phyloP scores from a whole-genome alignment of 106 monocot species.

The Ottelia alismoides region DNA sequence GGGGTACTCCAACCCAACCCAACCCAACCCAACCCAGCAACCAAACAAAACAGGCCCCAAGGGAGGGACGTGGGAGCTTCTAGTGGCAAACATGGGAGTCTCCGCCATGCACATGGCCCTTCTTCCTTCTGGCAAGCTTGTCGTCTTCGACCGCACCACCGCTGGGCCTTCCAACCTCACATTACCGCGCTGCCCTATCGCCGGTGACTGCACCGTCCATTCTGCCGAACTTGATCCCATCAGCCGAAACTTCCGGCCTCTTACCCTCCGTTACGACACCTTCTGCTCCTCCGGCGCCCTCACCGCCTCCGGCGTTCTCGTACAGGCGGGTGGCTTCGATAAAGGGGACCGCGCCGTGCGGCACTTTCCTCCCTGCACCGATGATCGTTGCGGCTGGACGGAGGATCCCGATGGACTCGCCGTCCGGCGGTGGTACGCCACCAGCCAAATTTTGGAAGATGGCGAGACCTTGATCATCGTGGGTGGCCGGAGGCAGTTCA shows the following conservation, averaged over 20 bases:
- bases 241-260: slow-evolving; percentile 29
- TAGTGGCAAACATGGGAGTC: slow-evolving; percentile 35
- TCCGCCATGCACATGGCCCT: slow-evolving; percentile 80
- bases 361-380: slow-evolving; percentile 9
- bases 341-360: slow-evolving; percentile 51
- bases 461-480: slow-evolving; percentile 42
- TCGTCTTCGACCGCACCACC: slow-evolving; percentile 66
- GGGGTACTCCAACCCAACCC: no score
- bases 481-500: slow-evolving; percentile 61
- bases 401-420: slow-evolving; percentile 27
- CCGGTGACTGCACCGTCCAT: slow-evolving; percentile 79
- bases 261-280: slow-evolving; percentile 51
- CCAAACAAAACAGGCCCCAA: no score
- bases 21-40: no score
- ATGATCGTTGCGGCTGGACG: slow-evolving; percentile 27
- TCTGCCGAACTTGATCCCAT: slow-evolving; percentile 34
- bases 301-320: slow-evolving; percentile 27
- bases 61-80: slow-evolving; percentile 23
- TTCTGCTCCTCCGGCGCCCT: slow-evolving; percentile 77
- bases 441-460: slow-evolving; percentile 65
- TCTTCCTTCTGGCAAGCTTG: slow-evolving; percentile 35
- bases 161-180: slow-evolving; percentile 58
- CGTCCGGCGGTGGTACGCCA: slow-evolving; percentile 55
- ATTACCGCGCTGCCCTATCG: slow-evolving; percentile 18
- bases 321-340: slow-evolving; percentile 67